Evolutionary conservation across 2,329 filamentous ascomycete genomes (phyloP), one percentile per base, ranked within the genome.

Genomic region (Phialophora chinensis): DNA sequence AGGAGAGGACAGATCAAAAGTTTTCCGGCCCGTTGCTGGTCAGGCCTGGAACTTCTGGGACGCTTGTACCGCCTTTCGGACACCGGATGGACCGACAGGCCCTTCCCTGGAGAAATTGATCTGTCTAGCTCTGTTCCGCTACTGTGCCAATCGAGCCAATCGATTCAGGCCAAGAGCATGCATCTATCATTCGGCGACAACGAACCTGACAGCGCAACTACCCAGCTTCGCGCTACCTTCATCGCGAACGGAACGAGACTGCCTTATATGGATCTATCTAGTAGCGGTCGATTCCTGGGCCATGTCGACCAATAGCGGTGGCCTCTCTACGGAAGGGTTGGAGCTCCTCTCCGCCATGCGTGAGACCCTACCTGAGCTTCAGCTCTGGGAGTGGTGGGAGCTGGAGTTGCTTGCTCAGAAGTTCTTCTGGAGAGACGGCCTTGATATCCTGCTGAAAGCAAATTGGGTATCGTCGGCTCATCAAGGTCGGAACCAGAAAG

Each of bases 181-280:
- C 38, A 59, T 59, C 20, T 59, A 59, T 38, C 56, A 59, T 20
- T 47, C 56, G 8, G 56, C 56, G 25, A 59, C 56, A 25, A 59
- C 23, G n/a, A 35, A 59, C 25, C 20, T 59, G 38, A 59, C 56
- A 12, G 56, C 56, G 20, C 35, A 44, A 20, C 23, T 59, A 23
- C 56, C 56, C 2, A 1, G 4, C 14, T 59, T 49, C 23, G 6
- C 11, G 25, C 23, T 59, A 8, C 35, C 56, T 10, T 31, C 14
- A 23, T 47, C 56, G 6, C 56, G 56, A 20, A 31, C 38, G 6
- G 56, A 49, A 44, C 56, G 56, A n/a, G 56, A 59, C 38, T 49
- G 56, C 25, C 6, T 59, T 20, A 59, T 49, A 14, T 59, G 56
- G 56, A 49, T 47, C 14, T 59, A 35, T 38, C 33, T 12, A 10